Base-by-base conservation (phyloP, 2,329 filamentous ascomycete species). In the Thelonectria blattea region DNA sequence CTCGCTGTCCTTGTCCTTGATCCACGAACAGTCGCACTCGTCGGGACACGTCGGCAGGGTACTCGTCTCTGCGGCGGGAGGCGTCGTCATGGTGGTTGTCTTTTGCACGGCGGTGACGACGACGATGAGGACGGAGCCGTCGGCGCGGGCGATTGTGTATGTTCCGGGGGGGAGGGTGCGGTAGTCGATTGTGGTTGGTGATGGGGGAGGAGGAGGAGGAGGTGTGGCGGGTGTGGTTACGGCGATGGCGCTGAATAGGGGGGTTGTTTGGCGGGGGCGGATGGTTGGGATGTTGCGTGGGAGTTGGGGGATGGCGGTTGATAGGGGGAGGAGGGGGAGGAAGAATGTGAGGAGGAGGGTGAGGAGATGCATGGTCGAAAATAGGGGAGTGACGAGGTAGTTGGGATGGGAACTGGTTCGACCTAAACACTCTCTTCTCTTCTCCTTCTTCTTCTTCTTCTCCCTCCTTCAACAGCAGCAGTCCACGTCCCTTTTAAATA, bases 21-120 rank as follows among this genome's bases (percentile, higher is more conserved):
- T 69, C 37, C 58, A 52, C 2, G 65, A 64, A 39, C 73, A 74
- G 27, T 75, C 68, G 18, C 73, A 74, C 17, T 59, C 63, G 3
- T 17, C 49, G 3, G 64, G 66, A 12, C 64, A 70, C 17, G 56
- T 59, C 0, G 9, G 60, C 8, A 47, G n/a, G 9, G 46, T 37
- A 3, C 48, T 52, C 15, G 51, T n/a, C 14, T 56, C 54, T 0
- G 58, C 64, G 3, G 56, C 17, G 4, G 56, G 11, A 27, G 45
- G 30, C 45, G 15, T 30, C 2, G 32, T 32, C 22, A 20, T 27
- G 20, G 54, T 49, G n/a, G 48, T 50, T 2, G 22, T 18, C 24
- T 43, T 61, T 9, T 47, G 51, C 9, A 65, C 56, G 5, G 52
- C 30, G 20, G 59, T 54, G 20, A 71, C 62, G 3, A 70, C 60